Percentiles rank a stretch among this genome's conserved stretches.
Conservation (phyloP, 2,329 filamentous ascomycete genomes). For the Monosporascus sp. region DNA sequence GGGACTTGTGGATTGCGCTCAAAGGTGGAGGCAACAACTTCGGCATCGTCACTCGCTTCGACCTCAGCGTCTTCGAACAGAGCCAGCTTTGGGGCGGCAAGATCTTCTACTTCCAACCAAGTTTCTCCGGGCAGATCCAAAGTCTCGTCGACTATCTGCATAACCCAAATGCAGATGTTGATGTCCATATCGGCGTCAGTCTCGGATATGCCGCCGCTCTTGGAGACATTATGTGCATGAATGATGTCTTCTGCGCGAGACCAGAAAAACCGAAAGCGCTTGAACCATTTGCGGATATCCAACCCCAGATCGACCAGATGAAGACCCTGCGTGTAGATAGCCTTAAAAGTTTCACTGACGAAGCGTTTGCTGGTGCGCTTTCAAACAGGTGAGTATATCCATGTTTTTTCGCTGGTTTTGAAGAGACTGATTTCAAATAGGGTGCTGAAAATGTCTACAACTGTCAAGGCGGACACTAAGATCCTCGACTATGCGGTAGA, state of each 20-base stretch:
- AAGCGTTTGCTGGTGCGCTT: constrained; percentile 7
- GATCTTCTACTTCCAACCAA: constrained; percentile 14
- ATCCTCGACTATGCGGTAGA: constrained; percentile 5
- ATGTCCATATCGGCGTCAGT: constrained; percentile 11
- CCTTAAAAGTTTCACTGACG: constrained; percentile 9
- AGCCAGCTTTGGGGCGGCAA: constrained; percentile 27
- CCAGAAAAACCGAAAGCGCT: constrained; percentile 10
- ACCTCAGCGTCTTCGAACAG: constrained; percentile 13
- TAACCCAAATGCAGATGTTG: not conserved
- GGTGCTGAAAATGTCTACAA: constrained; percentile 8
- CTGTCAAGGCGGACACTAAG: constrained; percentile 3
- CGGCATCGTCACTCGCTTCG: constrained; percentile 25
- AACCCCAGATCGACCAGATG: constrained; percentile 12
- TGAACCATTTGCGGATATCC: constrained; percentile 11
- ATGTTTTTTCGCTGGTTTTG: not conserved
- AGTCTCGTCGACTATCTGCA: constrained; percentile 7
- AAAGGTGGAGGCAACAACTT: constrained; percentile 26
- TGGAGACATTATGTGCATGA: constrained; percentile 3
- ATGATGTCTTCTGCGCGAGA: constrained; percentile 1
- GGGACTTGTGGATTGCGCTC: constrained; percentile 22
- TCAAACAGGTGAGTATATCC: constrained; percentile 1
- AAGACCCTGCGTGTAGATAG: constrained; percentile 7
- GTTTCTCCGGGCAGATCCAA: constrained; percentile 9
- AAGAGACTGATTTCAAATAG: not conserved
- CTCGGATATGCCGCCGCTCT: constrained; percentile 8